These are phyloP conservation scores for Pseudogymnoascus sp. DNA, from an alignment of 2,329 filamentous ascomycete species.

Conservation along the genomic window DNA sequence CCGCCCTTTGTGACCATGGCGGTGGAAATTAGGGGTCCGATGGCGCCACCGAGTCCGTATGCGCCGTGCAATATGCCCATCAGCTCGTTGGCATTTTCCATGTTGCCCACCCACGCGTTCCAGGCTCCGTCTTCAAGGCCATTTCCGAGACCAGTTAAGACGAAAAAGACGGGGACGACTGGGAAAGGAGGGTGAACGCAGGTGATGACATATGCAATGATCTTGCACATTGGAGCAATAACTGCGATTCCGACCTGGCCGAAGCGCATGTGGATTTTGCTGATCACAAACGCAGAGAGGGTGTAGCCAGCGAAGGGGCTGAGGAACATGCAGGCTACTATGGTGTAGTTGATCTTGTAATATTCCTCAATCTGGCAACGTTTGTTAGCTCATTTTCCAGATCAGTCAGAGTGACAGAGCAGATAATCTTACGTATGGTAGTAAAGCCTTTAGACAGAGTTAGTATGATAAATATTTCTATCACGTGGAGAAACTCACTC, in stretches of 20 bases:
- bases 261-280: constrained; percentile 58
- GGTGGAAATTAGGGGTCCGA: constrained; percentile 63
- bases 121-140: constrained; percentile 55
- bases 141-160: constrained; percentile 62
- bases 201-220: constrained; percentile 57
- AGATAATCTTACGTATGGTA: constrained; percentile 31
- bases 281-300: constrained; percentile 55
- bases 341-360: constrained; percentile 52
- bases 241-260: constrained; percentile 67
- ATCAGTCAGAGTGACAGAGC: neutral
- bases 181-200: constrained; percentile 62
- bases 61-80: constrained; percentile 64
- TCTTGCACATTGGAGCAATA: constrained; percentile 52
- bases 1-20: constrained; percentile 57
- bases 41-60: constrained; percentile 63
- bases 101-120: constrained; percentile 58
- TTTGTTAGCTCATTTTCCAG: constrained; percentile 6
- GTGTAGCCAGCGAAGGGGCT: constrained; percentile 59
- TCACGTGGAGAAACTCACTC: constrained; percentile 37
- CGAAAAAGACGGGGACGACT: constrained; percentile 54
- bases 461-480: constrained; percentile 23
- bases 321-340: constrained; percentile 59
- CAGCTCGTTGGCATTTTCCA: constrained; percentile 60
- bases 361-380: constrained; percentile 46
- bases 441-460: constrained; percentile 33